Evolutionary conservation across 495 filamentous ascomycete species (phyloP), one percentile per base, ranked within the genome.

Genomic region (Peziza echinospora): DNA sequence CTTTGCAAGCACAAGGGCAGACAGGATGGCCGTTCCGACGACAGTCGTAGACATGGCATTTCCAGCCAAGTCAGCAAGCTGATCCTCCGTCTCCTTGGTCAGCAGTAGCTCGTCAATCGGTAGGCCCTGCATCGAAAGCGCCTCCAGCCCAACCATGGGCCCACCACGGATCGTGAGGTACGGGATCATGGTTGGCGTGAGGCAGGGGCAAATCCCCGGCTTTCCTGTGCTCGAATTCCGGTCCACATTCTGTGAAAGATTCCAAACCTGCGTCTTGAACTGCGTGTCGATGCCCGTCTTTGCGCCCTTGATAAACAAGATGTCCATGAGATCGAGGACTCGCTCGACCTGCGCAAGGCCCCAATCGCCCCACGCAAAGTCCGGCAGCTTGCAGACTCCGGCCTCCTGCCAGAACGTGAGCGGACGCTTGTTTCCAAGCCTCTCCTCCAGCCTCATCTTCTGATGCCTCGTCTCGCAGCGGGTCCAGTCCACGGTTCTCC

Each of bases 11-110:
- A 74, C 69, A 21, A 82, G 54, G 0, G 69, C 68, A 16, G 69
- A 53, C 1, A 82, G 48, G 5, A 82, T 67, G 1, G 71, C 69
- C 3, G 72, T 65, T 1, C 79, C 77, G 5, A 86, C 73, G 6
- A 83, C 77, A 0, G 83, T 79, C 3, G 77, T 71, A 2, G 71
- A 71, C 84, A 92, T 92, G 0, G 84, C 84, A 56, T 92, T 92
- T 0, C 84, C 84, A 2, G 79, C 80, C 5, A 92, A 65, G 48
- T 85, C 72, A 44, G 76, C 73, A 6, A 84, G 63, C 23, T 89
- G 66, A 8, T 64, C 62, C 30, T 80, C 68, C 0, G 66, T 72
- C 52, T 89, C 78, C 26, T 66, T 65, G 1, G 72, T 76, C 5
- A 86, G 61, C 1, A 76, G 60, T 11, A 89, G 58, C 13, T 69